Evolutionary conservation across 257 asterid species (phyloP).

Genomic region (Solanum habrochaites): DNA sequence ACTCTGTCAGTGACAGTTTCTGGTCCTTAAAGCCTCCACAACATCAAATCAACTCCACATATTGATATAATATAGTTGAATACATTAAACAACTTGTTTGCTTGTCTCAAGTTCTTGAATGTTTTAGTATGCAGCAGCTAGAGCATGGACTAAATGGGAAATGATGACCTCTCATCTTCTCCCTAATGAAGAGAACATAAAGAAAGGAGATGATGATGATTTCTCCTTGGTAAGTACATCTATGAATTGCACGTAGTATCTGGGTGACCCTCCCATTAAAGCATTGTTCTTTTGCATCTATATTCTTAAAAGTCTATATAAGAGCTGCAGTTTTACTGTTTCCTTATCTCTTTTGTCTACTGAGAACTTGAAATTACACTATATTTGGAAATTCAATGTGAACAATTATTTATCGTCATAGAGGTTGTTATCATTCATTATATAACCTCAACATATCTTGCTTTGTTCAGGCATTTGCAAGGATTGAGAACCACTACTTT

Average conservation of each 20-base stretch:
- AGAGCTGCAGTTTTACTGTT: background rate
- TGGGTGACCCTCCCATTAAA: background rate
- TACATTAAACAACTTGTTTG: background rate
- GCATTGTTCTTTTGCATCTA: background rate
- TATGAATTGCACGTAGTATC: background rate
- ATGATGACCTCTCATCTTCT: constrained; percentile 91
- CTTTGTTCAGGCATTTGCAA: constrained; percentile 73
- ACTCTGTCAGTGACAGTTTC: background rate
- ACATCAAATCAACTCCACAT: background rate
- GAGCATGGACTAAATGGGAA: constrained; percentile 99
- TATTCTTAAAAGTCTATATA: background rate
- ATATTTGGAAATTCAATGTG: background rate
- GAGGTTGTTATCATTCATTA: background rate
- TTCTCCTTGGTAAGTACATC: constrained; percentile 79
- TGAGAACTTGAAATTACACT: background rate
- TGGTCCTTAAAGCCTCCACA: background rate
- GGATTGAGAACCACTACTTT: constrained; percentile 98
- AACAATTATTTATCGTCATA: background rate
- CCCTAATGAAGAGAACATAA: constrained; percentile 56
- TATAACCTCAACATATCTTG: background rate
- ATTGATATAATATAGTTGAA: background rate
- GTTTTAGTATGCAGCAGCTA: constrained; percentile 77
- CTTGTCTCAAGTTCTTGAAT: constrained; percentile 10
- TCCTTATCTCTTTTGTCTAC: background rate
- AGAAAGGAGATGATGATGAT: constrained; percentile 72